Conservation (phyloP, 108 stramenopile genomes). For the Cyclotella cryptica region DNA sequence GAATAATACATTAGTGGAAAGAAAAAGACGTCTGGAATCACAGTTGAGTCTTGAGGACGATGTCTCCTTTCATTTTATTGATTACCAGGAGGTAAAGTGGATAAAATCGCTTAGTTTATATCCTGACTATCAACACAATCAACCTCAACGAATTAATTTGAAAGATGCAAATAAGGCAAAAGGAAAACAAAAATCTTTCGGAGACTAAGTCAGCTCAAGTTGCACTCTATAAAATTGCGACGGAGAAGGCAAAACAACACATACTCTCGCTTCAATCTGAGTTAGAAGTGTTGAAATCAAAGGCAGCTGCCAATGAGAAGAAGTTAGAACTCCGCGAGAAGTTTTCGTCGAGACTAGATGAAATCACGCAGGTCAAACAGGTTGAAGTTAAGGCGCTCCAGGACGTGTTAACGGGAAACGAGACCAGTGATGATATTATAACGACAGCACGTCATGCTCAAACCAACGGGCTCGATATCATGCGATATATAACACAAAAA, state of each 20-base stretch:
- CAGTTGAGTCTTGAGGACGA: conserved; percentile 24
- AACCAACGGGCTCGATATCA: conserved; percentile 7
- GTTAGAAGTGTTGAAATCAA: conserved; percentile 7
- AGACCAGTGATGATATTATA: not conserved
- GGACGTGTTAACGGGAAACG: not conserved
- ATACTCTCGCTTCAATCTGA: conserved; percentile 2
- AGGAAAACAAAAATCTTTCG: conserved; percentile 13
- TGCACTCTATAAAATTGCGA: conserved; percentile 15
- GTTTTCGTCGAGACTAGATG: conserved; percentile 9
- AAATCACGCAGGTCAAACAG: conserved; percentile 4
- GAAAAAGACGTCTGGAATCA: conserved; percentile 5
- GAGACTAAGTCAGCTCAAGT: conserved; percentile 4
- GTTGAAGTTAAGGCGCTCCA: not conserved
- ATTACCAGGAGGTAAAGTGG: conserved; percentile 25
- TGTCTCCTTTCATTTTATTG: conserved; percentile 24
- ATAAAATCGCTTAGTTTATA: too few relatives aligned
- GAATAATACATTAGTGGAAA: conserved; percentile 16
- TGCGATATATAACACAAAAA: conserved; percentile 20
- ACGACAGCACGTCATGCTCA: not conserved
- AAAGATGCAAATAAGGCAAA: conserved; percentile 24
- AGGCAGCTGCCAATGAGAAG: conserved; percentile 15
- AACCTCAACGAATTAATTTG: too few relatives aligned
- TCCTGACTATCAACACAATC: not conserved
- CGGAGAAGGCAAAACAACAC: conserved; percentile 22
- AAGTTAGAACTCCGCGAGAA: not conserved